Conservation (phyloP, 176 grass and related monocot species). For the Musa beccarii region DNA sequence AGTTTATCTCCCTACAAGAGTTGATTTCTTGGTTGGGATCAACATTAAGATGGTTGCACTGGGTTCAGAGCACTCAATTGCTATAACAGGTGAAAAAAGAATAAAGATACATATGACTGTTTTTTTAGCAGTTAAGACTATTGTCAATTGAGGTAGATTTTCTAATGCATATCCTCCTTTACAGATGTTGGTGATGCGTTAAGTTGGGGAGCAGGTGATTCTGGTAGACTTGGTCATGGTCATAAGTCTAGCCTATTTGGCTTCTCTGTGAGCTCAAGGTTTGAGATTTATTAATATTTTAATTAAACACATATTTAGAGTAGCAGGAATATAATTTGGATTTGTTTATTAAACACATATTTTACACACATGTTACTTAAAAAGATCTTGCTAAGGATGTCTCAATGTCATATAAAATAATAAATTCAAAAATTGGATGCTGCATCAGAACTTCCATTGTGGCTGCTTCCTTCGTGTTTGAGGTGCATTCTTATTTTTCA, state of each 20-base stretch:
- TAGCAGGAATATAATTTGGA: background rate
- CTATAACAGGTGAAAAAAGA: slow-evolving; percentile 51
- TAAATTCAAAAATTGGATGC: background rate
- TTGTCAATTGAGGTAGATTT: background rate
- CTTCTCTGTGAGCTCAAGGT: slow-evolving; percentile 55
- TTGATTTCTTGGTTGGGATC: slow-evolving; percentile 65
- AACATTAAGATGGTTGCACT: slow-evolving; percentile 58
- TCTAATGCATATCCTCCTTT: slow-evolving; percentile 2
- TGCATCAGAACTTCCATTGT: background rate
- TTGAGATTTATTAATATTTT: slow-evolving; percentile 2
- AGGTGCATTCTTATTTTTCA: background rate
- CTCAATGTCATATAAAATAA: too few relatives aligned
- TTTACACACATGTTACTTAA: too few relatives aligned
- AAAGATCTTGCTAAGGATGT: too few relatives aligned
- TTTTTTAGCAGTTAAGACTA: background rate
- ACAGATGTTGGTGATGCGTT: slow-evolving; percentile 65
- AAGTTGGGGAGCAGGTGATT: slow-evolving; percentile 86
- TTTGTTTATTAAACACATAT: background rate
- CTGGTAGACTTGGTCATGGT: slow-evolving; percentile 85
- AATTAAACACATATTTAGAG: background rate
- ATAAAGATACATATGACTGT: background rate
- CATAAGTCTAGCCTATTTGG: slow-evolving; percentile 58
- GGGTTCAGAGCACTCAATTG: slow-evolving; percentile 91
- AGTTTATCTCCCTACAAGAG: slow-evolving; percentile 56
- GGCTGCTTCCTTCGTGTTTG: background rate